Base-by-base conservation (phyloP, 106 monocot genomes). In the Platanthera guangdongensis region DNA sequence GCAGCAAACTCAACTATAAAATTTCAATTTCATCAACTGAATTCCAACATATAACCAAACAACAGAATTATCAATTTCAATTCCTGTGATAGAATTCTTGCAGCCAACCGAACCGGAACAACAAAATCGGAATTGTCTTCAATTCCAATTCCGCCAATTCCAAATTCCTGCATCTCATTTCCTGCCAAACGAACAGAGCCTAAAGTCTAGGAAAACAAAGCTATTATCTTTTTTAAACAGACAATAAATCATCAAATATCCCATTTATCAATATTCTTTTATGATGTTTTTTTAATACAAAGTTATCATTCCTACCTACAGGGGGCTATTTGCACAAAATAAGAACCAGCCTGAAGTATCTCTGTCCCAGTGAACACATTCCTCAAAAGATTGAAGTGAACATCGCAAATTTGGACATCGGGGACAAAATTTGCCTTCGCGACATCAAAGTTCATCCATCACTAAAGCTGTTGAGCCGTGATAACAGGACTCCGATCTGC, bases 321-420 rank as follows among this genome's bases (percentile, higher is more conserved):
- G 95, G 95, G n/a, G 92, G 95, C 13, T 87, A 85, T 78, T 77
- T 95, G 76, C 92, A 88, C 28, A 95, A 85, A 77, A 79, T 92
- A 57, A 86, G 92, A 73, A 82, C 79, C 68, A 84, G 75, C 52
- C 68, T 95, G 10, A 87, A 74, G 68, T 92, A 88, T 74, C 86
- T 92, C 18, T 90, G 92, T 71, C 88, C 90, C 47, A 74, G 76
- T 6, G 92, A 95, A 25, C 80, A 87, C 68, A 92, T 95, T 57
- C 92, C 92, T 73, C 88, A 50, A 19, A 92, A 92, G 32, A 81
- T 95, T 77, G 92, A 95, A 79, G 90, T 95, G 51, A 85, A 95
- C 62, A 53, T 95, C 63, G 68, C 82, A 82, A 92, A 87, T 25
- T 75, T 90, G 16, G 92, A 95, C 48, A 84, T 95, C 15, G 90